phyloP scores from a whole-genome alignment of 2,329 filamentous ascomycete species.

The Talaromyces sp. region DNA sequence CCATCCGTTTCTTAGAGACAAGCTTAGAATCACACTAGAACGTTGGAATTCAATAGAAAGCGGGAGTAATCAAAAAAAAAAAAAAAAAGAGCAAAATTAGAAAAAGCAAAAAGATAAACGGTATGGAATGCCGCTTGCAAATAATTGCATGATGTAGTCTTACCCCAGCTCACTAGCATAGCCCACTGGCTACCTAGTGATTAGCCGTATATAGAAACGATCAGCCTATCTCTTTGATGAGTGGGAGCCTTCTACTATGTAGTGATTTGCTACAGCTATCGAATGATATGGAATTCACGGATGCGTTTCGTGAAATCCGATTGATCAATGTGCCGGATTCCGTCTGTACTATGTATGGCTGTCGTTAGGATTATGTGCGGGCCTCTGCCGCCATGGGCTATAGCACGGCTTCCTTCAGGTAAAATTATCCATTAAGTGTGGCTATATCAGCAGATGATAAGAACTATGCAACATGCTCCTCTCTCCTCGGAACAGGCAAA shows the following conservation, averaged over 20 bases:
- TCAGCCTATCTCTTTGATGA: not conserved
- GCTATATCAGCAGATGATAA: not conserved
- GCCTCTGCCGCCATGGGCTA: not conserved
- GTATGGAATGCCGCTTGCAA: not conserved
- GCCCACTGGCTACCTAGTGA: not conserved
- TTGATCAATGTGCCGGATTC: not conserved
- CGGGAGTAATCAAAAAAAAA: not conserved
- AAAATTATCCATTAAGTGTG: not conserved
- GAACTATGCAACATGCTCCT: not conserved
- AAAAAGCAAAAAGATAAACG: not conserved
- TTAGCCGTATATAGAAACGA: not conserved
- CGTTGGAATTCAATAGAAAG: not conserved
- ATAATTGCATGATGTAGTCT: not conserved
- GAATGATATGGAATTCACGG: not conserved
- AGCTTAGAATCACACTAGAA: not conserved
- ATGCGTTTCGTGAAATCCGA: not conserved
- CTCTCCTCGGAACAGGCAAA: constrained; percentile 19
- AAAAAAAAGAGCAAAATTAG: not conserved
- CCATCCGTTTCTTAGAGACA: not conserved
- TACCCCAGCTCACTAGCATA: not conserved
- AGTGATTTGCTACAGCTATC: not conserved
- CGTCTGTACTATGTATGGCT: not conserved
- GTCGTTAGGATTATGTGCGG: not conserved
- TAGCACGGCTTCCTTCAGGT: not conserved
- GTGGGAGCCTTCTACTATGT: not conserved